Base-by-base conservation (phyloP, 1,139 yeast species). In the Wickerhamomyces sp. region DNA sequence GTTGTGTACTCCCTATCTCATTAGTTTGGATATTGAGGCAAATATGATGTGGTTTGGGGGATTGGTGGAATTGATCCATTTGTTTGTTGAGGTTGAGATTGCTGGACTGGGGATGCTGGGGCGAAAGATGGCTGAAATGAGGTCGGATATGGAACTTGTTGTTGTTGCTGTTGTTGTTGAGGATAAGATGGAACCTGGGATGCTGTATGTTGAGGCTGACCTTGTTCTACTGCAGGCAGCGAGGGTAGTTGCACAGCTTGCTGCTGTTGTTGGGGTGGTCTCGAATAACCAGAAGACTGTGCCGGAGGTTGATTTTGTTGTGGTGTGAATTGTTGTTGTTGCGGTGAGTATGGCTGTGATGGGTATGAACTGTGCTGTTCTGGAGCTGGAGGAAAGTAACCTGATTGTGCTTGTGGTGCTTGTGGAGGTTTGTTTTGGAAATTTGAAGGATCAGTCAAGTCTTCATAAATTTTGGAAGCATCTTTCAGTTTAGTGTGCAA, bases 401-500 rank as follows among this genome's bases (percentile, higher is more conserved):
- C 3, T 31, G 34, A 38, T 10, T 25, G 33, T 5, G 3, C 28
- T 26, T 36, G 43, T 18, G 27, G n/a, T n/a, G n/a, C n/a, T n/a
- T n/a, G n/a, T n/a, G n/a, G n/a, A n/a, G n/a, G n/a, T n/a, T n/a
- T n/a, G n/a, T n/a, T 18, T 20, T 26, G 15, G 21, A 8, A 19
- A 32, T 40, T 45, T 32, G 44, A 23, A 15, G 51, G 51, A 28
- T 84, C 88, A 62, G 84, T 70, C 36, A 86, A 60, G 33, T 75
- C 75, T 52, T 86, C 87, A 55, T 87, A 89, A 8, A 72, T 62
- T 37, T 71, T 67, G 32, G 84, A 74, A 21, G 95, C 93, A 33
- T 64, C 64, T 37, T 75, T 73, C 42, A 89, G 70, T 46, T 84
- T 82, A 42, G 73, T 73, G 51, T 87, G 80, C 50, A 87, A 63